phyloP scores from a whole-genome alignment of 352 stramenopile species.

The Phytophthora parvispora region DNA sequence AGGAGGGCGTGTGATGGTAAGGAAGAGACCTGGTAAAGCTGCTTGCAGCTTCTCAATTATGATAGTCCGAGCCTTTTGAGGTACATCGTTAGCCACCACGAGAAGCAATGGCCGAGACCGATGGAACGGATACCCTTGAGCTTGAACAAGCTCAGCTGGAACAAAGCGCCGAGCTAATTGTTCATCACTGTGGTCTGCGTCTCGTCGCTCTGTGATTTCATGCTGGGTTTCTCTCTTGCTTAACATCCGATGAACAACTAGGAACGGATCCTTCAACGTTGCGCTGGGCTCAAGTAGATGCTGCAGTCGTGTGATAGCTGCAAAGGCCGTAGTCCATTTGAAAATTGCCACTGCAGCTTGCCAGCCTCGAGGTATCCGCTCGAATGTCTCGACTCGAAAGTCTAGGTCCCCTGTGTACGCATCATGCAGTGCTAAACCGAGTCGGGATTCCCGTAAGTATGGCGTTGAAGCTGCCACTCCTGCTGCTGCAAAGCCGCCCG shows the following conservation, averaged over 20 bases:
- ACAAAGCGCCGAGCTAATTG: conserved; percentile 69
- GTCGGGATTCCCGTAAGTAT: conserved; percentile 43
- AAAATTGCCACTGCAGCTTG: conserved; percentile 66
- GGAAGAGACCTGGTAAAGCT: conserved; percentile 77
- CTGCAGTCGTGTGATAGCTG: conserved; percentile 55
- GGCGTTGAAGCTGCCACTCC: conserved; percentile 34
- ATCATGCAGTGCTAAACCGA: conserved; percentile 55
- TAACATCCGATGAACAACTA: conserved; percentile 48
- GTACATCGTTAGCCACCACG: conserved; percentile 77
- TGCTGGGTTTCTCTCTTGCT: conserved; percentile 56
- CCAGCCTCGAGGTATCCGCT: conserved; percentile 50
- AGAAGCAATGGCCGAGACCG: conserved; percentile 72
- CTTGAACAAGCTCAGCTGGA: conserved; percentile 50
- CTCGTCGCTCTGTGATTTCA: conserved; percentile 48
- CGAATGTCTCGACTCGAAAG: conserved; percentile 66
- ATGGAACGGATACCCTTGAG: conserved; percentile 33
- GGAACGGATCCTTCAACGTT: conserved; percentile 17
- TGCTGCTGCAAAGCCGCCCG: conserved; percentile 15
- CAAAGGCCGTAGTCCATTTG: conserved; percentile 63
- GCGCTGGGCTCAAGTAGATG: conserved; percentile 39
- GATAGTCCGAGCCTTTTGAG: conserved; percentile 33
- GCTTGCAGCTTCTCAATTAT: conserved; percentile 57
- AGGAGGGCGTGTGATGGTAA: conserved; percentile 62
- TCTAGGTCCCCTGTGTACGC: conserved; percentile 55
- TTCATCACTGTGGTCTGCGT: conserved; percentile 48